Conservation (phyloP, 129 eudicot genomes). For the Apium graveolens region DNA sequence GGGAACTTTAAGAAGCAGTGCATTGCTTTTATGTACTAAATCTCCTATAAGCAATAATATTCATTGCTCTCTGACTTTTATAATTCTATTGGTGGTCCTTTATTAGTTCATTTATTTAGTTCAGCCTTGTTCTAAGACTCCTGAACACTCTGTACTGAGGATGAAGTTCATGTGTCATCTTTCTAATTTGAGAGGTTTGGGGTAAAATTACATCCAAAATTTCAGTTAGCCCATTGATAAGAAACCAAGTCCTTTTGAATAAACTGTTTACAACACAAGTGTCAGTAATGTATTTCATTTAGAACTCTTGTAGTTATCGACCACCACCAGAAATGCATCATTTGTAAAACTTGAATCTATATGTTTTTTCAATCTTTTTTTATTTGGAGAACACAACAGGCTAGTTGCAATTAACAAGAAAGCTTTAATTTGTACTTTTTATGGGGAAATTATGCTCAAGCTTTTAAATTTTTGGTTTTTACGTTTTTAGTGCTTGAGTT, state of each 20-base stretch:
- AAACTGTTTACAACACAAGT: background rate
- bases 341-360: background rate
- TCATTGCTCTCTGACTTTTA: slow-evolving; percentile 8
- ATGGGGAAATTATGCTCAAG: background rate
- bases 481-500: background rate
- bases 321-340: background rate
- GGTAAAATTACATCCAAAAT: background rate
- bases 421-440: background rate
- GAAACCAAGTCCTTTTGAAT: too few species aligned
- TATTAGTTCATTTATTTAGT: slow-evolving; percentile 13
- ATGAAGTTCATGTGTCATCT: background rate
- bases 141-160: slow-evolving; percentile 24
- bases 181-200: slow-evolving; percentile 5
- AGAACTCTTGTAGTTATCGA: background rate
- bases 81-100: slow-evolving; percentile 20
- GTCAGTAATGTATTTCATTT: background rate
- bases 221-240: background rate
- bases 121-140: slow-evolving; percentile 4
- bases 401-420: background rate
- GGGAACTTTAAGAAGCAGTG: slow-evolving; percentile 18
- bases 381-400: background rate
- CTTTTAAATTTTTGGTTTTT: background rate
- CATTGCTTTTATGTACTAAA: slow-evolving; percentile 28
- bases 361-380: background rate
- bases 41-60: slow-evolving; percentile 14